Evolutionary conservation across 768 basidiomycete genomes (phyloP), one percentile per base, ranked within the genome.

Genomic region (Suillus subaureus): DNA sequence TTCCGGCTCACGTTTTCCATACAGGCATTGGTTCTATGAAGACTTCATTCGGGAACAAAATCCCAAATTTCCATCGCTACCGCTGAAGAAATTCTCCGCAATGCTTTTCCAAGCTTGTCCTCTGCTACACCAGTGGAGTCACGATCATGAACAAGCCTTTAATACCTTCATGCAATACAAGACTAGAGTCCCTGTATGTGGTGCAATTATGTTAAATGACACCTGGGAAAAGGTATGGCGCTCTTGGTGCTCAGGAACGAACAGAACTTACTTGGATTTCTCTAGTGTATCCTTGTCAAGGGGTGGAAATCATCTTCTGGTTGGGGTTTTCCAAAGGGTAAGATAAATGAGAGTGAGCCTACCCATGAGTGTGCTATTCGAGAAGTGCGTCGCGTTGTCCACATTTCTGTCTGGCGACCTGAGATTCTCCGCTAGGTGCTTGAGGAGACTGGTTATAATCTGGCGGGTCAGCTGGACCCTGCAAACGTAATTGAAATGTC

Each of bases 281-380:
- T 61, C 26, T 74, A 98, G 96, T 96, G 94, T 73, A 84, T 99
- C n/a, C 85, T 99, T 66, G 97, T 99, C 65, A 96, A 97, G 78
- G 97, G 97, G 8, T 99, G 94, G 94, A 98, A 97, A 77, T 88
- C 94, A 42, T 93, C 91, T 23, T 93, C 97, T 2, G 94, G 95
- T 8, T 99, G 97, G 97, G 92, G 94, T n/a, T 99, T 99, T 78
- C 97, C 97, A 8, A 93, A 97, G 75, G 97, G 97, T n/a, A 99
- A 99, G 80, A 99, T 99, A 77, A 99, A 99, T 72, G 90, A 96
- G 75, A 87, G 92, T 66, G 97, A 99, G 75, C 87, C 90, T 9
- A 86, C 89, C 64, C 84, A 85, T 58, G 85, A 84, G 63, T 99
- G 97, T 78, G 97, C 97, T 3, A 84, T 93, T 62, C 89, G 97